Evolutionary conservation across 2,329 filamentous ascomycete genomes (phyloP), one percentile per base, ranked within the genome.

Genomic region (Pseudopithomyces maydicus): DNA sequence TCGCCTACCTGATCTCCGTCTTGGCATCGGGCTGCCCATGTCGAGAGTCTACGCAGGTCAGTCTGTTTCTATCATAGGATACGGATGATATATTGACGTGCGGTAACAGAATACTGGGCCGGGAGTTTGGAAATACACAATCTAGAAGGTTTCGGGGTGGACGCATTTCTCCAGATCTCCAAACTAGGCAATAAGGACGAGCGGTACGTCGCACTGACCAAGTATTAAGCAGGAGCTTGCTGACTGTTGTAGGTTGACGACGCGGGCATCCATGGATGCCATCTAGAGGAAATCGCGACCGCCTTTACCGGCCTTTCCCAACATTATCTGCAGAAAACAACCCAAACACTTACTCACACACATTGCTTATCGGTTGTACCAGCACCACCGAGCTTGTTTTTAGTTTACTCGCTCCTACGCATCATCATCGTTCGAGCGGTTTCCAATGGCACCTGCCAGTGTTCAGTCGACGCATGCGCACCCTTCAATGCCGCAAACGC

Each of bases 181-280:
- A 96, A 96, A 74, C 82, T 99, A 55, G 95, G 95, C 19, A 99
- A 99, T 75, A 97, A 97, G 82, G 97, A 98, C 71, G 95, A 99
- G 80, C 92, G 96, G 57, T 64, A 61, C 42, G 57, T 29, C 10
- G 19, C 14, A 20, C 52, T 47, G 44, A 41, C 36, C 23, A 23
- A 52, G n/a, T 26, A 6, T 26, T 15, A 8, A 32, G 42, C 17
- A 19, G 29, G 54, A 17, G 35, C 4, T 46, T 43, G 45, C 53
- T 64, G 35, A 60, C 55, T 36, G 41, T 33, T 23, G 23, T 47
- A 65, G 61, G 76, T 82, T 99, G 59, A 92, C 84, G 17, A 83
- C 80, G 12, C 72, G 81, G 56, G 81, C 81, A 3, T 79, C 74
- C n/a, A 82, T 83, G 79, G 81, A 83, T 62, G 79, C 80, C 7